These are phyloP conservation scores for Termitomyces eurrhizus DNA, from an alignment of 768 basidiomycete species.

Conservation along the genomic window DNA sequence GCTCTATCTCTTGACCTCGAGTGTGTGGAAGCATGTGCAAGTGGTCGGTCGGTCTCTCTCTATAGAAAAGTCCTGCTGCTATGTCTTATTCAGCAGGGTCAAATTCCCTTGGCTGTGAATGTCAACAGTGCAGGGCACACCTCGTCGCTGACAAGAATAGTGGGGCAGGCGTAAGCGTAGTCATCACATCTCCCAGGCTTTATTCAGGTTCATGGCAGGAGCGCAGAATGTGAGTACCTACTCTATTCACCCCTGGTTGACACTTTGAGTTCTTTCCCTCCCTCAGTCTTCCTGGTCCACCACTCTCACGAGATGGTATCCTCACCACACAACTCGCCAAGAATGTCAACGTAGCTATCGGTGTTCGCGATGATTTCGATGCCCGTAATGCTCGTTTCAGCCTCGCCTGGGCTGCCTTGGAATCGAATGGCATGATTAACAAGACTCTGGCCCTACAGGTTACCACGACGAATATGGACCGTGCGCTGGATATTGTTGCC, in stretches of 20 bases:
- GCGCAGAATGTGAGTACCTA: constrained; percentile 49
- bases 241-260: background rate
- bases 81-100: constrained; percentile 35
- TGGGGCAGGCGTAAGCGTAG: constrained; percentile 62
- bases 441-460: constrained; percentile 29
- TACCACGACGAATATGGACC: constrained; percentile 13
- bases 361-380: constrained; percentile 53
- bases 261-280: background rate
- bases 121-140: constrained; percentile 64
- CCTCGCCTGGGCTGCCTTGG: constrained; percentile 37
- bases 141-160: constrained; percentile 62
- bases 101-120: constrained; percentile 59
- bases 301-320: constrained; percentile 53
- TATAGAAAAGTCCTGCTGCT: constrained; percentile 6
- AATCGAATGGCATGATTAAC: constrained; percentile 35
- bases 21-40: constrained; percentile 33
- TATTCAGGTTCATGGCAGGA: constrained; percentile 65
- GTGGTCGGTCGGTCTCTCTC: constrained; percentile 26
- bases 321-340: constrained; percentile 50
- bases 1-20: constrained; percentile 29
- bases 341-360: constrained; percentile 63
- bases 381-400: constrained; percentile 73
- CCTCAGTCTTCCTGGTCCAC: constrained; percentile 63
- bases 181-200: constrained; percentile 59
- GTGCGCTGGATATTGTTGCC: constrained; percentile 40